These are phyloP conservation scores for Diaporthe helianthi DNA, from an alignment of 2,329 filamentous ascomycete species.

Conservation along the genomic window DNA sequence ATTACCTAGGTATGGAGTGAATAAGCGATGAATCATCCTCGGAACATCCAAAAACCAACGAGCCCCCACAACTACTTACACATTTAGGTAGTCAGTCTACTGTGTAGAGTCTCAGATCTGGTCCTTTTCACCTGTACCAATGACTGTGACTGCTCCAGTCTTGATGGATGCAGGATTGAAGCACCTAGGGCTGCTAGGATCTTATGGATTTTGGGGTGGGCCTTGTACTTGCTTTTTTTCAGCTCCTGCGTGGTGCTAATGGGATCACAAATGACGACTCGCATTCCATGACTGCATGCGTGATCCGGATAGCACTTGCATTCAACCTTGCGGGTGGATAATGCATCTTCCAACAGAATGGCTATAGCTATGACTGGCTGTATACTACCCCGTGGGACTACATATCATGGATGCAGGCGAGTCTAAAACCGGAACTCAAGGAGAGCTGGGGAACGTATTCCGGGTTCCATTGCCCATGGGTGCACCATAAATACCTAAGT, in stretches of 20 bases:
- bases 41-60: not conserved
- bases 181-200: too few relatives aligned
- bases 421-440: not conserved
- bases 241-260: not conserved
- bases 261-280: constrained; percentile 12
- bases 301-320: not conserved
- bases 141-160: not conserved
- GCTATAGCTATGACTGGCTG: not conserved
- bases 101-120: not conserved
- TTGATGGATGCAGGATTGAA: not conserved
- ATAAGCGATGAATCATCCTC: not conserved
- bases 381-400: too few relatives aligned
- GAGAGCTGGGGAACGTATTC: too few relatives aligned
- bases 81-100: too few relatives aligned
- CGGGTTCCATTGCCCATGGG: too few relatives aligned
- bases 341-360: not conserved
- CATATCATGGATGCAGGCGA: not conserved
- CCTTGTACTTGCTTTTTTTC: constrained; percentile 10
- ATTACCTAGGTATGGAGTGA: too few relatives aligned
- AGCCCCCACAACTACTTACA: not conserved
- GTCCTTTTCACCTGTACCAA: not conserved
- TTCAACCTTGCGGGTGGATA: not conserved
- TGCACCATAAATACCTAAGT: not conserved
- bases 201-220: not conserved
- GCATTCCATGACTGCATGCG: constrained; percentile 7